phyloP scores from a whole-genome alignment of 2,329 filamentous ascomycete genomes.

The Cladosporium cucumerinum region DNA sequence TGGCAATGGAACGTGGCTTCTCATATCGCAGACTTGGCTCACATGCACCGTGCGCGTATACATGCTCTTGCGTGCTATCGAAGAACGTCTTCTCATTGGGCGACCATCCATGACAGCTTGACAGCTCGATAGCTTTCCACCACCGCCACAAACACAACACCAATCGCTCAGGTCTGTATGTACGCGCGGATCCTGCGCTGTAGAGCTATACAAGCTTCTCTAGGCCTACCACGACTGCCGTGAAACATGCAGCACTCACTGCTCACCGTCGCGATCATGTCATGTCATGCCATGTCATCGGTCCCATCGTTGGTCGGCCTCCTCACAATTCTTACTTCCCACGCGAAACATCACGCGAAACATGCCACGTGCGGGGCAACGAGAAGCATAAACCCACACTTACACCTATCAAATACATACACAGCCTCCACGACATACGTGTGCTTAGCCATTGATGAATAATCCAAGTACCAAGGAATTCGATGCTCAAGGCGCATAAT shows the following conservation, averaged over 20 bases:
- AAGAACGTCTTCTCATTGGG: background rate
- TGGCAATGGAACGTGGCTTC: background rate
- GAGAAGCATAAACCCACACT: background rate
- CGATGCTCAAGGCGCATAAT: background rate
- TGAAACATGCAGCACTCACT: background rate
- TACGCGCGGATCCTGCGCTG: background rate
- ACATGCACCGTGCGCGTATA: background rate
- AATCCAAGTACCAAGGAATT: background rate
- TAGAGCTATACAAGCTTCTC: background rate
- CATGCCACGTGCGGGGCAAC: background rate
- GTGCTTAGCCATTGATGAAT: background rate
- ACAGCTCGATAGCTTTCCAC: background rate
- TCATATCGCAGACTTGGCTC: no score
- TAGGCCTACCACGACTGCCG: background rate
- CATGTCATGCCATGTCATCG: background rate
- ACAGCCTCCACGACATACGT: constrained; percentile 6
- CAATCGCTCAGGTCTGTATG: background rate
- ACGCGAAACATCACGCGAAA: background rate
- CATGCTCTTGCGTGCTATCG: background rate
- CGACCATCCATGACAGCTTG: background rate
- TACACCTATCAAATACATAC: background rate
- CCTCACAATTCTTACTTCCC: background rate
- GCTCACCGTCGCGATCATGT: background rate
- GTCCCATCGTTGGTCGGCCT: background rate
- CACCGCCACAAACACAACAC: background rate